These are phyloP conservation scores for Trametes polyzona DNA, from an alignment of 1,284 basidiomycete species.

Conservation along the genomic window DNA sequence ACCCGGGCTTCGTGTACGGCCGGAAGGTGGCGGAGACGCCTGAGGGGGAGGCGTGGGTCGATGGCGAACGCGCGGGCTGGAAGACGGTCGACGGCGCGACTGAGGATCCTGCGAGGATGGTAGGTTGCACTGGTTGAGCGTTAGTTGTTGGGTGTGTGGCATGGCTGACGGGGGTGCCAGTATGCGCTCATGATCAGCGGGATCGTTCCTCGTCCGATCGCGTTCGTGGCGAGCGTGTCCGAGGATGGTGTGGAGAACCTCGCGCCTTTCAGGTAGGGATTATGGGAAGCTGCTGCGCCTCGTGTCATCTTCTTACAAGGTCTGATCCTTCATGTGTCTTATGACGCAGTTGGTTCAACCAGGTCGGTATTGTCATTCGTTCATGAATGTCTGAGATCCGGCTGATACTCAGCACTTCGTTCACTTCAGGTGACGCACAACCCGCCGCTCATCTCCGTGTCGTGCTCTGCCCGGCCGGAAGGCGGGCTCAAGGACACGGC, in stretches of 20 bases:
- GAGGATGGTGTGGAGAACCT: constrained; percentile 63
- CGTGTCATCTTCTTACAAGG: background rate
- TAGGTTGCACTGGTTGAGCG: no score
- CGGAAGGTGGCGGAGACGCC: constrained; percentile 52
- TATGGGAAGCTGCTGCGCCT: background rate
- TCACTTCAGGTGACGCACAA: constrained; percentile 64
- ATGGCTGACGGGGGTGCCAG: no score
- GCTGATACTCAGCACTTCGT: no score
- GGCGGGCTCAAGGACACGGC: constrained; percentile 66
- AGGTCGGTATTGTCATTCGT: constrained; percentile 29
- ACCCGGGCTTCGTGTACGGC: constrained; percentile 62
- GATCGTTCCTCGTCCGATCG: constrained; percentile 74
- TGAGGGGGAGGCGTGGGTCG: constrained; percentile 52
- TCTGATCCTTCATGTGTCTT: background rate
- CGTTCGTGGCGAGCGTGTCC: constrained; percentile 70
- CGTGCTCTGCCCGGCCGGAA: constrained; percentile 46
- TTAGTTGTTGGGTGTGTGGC: background rate
- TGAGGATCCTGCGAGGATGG: constrained; percentile 49
- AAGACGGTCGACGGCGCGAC: constrained; percentile 55
- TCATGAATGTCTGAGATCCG: background rate
- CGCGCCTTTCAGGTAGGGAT: constrained; percentile 62
- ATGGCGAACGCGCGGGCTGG: constrained; percentile 58
- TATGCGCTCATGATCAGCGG: constrained; percentile 62
- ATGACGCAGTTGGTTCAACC: constrained; percentile 66
- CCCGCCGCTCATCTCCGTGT: constrained; percentile 70